These are phyloP conservation scores for Ustilago bromivora DNA, from an alignment of 1,284 basidiomycete genomes.

Conservation along the genomic window DNA sequence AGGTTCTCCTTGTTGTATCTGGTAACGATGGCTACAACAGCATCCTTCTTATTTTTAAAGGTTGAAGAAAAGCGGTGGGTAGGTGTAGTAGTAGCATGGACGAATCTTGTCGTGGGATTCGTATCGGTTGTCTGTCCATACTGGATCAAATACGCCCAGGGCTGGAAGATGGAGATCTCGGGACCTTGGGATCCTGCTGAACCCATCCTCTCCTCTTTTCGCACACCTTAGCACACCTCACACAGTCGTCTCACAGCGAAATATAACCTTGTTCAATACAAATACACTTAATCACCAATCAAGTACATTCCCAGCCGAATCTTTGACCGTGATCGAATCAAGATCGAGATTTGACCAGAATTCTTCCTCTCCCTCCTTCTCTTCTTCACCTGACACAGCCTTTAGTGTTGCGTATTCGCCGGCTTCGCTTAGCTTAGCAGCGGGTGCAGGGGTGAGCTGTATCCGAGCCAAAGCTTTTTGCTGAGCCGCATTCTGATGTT, in stretches of 20 bases:
- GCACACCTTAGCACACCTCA: not conserved
- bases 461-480: not conserved
- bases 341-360: slow-evolving; percentile 42
- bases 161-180: slow-evolving; percentile 59
- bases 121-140: slow-evolving; percentile 48
- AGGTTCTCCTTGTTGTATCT: slow-evolving; percentile 6
- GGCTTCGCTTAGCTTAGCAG: not conserved
- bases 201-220: slow-evolving; percentile 17
- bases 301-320: slow-evolving; percentile 27
- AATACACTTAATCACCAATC: slow-evolving; percentile 29
- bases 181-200: slow-evolving; percentile 62
- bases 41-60: not conserved
- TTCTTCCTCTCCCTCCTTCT: slow-evolving; percentile 21
- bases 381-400: not conserved
- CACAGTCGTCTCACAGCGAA: not conserved
- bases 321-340: slow-evolving; percentile 16
- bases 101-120: slow-evolving; percentile 30
- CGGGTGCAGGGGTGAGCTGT: not conserved
- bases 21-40: slow-evolving; percentile 1
- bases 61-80: slow-evolving; percentile 1
- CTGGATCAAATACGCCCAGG: slow-evolving; percentile 58
- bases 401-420: not conserved
- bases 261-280: not conserved
- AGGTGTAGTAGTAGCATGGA: slow-evolving; percentile 10
- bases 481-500: not conserved